phyloP scores from a whole-genome alignment of 106 monocot genomes.

The Dioscorea dumetorum region DNA sequence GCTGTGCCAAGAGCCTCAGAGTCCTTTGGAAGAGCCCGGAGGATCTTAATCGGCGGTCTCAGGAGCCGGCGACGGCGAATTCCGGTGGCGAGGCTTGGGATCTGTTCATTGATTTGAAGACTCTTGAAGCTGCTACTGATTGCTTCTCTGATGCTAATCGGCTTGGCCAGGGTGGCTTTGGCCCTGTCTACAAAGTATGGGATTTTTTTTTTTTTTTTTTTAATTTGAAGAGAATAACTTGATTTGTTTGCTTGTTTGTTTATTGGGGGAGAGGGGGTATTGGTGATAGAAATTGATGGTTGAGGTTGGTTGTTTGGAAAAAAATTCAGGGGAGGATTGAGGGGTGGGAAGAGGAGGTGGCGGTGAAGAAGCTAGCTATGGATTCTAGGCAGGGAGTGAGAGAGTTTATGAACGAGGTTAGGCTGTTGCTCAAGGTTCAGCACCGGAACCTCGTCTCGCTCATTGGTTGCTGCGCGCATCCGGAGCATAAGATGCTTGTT shows the following conservation, averaged over 20 bases:
- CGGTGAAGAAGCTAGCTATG: slow-evolving; percentile 73
- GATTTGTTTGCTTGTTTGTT: neutral
- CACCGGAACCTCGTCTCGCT: slow-evolving; percentile 68
- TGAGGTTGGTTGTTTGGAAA: neutral
- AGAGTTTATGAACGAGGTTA: slow-evolving; percentile 69
- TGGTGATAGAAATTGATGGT: neutral
- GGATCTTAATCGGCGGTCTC: too few relatives aligned
- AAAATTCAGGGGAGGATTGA: slow-evolving; percentile 45
- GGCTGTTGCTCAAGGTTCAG: slow-evolving; percentile 60
- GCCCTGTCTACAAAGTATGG: slow-evolving; percentile 67
- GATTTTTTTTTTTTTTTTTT: neutral
- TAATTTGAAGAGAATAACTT: neutral
- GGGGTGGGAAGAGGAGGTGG: slow-evolving; percentile 43
- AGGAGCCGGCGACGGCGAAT: neutral
- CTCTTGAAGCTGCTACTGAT: slow-evolving; percentile 48
- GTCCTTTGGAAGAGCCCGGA: neutral
- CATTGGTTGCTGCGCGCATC: slow-evolving; percentile 55
- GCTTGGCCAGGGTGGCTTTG: slow-evolving; percentile 71
- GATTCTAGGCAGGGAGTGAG: slow-evolving; percentile 53
- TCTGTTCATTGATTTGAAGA: slow-evolving; percentile 39
- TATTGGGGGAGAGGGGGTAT: neutral
- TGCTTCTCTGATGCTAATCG: slow-evolving; percentile 58
- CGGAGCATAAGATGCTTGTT: slow-evolving; percentile 61
- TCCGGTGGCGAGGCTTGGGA: slow-evolving; percentile 9
- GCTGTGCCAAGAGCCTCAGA: slow-evolving; percentile 1